Base-by-base conservation (phyloP, 352 stramenopile genomes). In the Pythium dissimile region DNA sequence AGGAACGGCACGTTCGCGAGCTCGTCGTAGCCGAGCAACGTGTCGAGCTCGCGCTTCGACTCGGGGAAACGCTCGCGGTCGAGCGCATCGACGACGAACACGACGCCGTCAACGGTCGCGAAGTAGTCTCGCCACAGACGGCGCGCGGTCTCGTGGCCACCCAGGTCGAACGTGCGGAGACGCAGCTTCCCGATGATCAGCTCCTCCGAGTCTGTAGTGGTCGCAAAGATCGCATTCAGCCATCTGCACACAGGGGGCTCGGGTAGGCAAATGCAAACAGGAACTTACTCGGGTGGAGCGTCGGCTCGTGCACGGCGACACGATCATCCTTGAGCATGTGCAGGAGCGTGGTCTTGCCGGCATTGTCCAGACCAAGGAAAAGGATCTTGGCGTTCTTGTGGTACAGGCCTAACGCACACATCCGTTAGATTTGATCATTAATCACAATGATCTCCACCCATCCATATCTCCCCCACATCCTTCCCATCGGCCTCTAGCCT, bases 331-430 rank as follows among this genome's bases (percentile, higher is more conserved):
- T 99, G 26, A 99, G 88, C 96, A 99, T 99, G 83, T 99, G 96
- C 54, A 99, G 77, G 32, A 99, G 77, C 24, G 98, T 99, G 12
- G 98, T 99, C 80, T 99, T 99, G 68, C 98, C 98, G 43, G 98
- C 98, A 84, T 99, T 99, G 75, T 99, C 98, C 26, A 99, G 77
- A 24, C 98, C 98, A 24, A 99, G 73, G 80, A 99, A 99, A 35
- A 99, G 71, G 72, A 99, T 99, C 81, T 99, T 99, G 64, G 97
- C 98, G 73, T 98, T 98, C 85, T 99, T 99, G 81, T 99, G 97
- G 78, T 99, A 99, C 51, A 99, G 85, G 45, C 97, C 97, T 99
- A 48, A 52, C n/a, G 12, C 20, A n/a, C 39, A 56, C n/a, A n/a
- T n/a, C n/a, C n/a, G n/a, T n/a, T n/a, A n/a, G n/a, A n/a, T n/a